These are phyloP conservation scores for Spencermartinsiella europaea DNA, from an alignment of 805 yeast species.

Conservation along the genomic window DNA sequence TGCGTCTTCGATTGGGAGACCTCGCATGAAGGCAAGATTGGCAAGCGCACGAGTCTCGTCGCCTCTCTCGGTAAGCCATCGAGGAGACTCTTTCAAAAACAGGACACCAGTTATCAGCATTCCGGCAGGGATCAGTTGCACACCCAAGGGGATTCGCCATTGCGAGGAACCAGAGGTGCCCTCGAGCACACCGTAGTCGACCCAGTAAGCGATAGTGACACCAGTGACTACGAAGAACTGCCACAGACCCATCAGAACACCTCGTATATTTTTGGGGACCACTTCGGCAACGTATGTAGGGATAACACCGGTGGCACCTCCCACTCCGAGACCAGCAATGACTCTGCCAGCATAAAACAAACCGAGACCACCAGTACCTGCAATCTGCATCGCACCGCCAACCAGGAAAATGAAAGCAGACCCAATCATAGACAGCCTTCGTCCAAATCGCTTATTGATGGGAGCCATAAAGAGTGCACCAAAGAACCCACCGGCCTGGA, in stretches of 20 bases:
- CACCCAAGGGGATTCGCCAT: conserved; percentile 52
- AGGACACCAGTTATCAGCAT: conserved; percentile 41
- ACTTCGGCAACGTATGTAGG: conserved; percentile 50
- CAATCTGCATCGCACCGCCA: conserved; percentile 34
- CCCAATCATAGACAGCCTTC: conserved; percentile 37
- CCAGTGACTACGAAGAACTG: conserved; percentile 28
- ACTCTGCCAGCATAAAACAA: conserved; percentile 50
- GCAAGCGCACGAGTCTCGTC: conserved; percentile 44
- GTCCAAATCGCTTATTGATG: conserved; percentile 9
- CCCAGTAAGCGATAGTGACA: conserved; percentile 34
- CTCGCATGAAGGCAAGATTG: conserved; percentile 39
- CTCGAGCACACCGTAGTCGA: conserved; percentile 48
- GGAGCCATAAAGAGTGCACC: conserved; percentile 17
- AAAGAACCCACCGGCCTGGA: conserved; percentile 20
- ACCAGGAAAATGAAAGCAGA: conserved; percentile 35
- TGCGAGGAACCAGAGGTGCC: conserved; percentile 38
- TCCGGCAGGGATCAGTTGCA: conserved; percentile 50
- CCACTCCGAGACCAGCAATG: conserved; percentile 49
- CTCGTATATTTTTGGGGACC: conserved; percentile 29
- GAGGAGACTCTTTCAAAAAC: conserved; percentile 37
- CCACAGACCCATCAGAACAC: conserved; percentile 33
- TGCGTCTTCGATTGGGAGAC: conserved; percentile 43
- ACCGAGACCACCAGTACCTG: conserved; percentile 36
- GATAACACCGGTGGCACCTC: conserved; percentile 45
- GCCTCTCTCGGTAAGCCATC: conserved; percentile 44